A percentile compares a stretch with the other conserved stretches of the same genome.
Evolutionary conservation across 345 rosid genomes (phyloP).

Genomic region (Gossypium mustelinum): DNA sequence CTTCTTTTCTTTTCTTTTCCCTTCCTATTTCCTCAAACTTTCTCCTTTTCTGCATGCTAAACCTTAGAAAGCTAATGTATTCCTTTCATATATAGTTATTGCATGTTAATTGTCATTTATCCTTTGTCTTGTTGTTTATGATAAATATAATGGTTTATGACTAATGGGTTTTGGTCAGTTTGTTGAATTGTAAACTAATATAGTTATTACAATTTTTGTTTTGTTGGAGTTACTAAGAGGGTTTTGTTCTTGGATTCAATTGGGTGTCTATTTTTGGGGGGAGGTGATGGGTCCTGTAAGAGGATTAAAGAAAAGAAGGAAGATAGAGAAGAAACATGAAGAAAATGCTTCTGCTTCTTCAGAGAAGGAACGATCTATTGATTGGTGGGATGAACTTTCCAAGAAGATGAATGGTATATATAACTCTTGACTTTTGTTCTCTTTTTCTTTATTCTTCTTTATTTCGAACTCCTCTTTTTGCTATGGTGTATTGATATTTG

Average conservation of each 20-base stretch:
- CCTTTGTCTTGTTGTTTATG: slow-evolving; percentile 6
- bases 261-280: slow-evolving; percentile 20
- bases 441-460: background rate
- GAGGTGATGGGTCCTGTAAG: slow-evolving; percentile 43
- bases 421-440: slow-evolving; percentile 2
- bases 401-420: slow-evolving; percentile 38
- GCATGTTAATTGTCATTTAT: slow-evolving; percentile 27
- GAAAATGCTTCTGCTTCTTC: slow-evolving; percentile 38
- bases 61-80: background rate
- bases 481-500: background rate
- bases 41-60: slow-evolving; percentile 27
- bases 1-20: background rate
- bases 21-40: background rate
- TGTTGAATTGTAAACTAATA: slow-evolving; percentile 19
- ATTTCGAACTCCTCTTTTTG: background rate
- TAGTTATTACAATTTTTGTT: background rate
- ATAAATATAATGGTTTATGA: slow-evolving; percentile 7
- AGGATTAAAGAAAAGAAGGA: slow-evolving; percentile 38
- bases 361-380: slow-evolving; percentile 35
- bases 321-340: slow-evolving; percentile 30
- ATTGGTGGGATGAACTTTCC: slow-evolving; percentile 50
- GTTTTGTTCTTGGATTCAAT: slow-evolving; percentile 29
- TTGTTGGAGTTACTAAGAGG: slow-evolving; percentile 24
- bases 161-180: slow-evolving; percentile 28
- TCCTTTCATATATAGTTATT: slow-evolving; percentile 1